Base-by-base conservation (phyloP, 495 filamentous ascomycete genomes). In the Penicillium soppii region DNA sequence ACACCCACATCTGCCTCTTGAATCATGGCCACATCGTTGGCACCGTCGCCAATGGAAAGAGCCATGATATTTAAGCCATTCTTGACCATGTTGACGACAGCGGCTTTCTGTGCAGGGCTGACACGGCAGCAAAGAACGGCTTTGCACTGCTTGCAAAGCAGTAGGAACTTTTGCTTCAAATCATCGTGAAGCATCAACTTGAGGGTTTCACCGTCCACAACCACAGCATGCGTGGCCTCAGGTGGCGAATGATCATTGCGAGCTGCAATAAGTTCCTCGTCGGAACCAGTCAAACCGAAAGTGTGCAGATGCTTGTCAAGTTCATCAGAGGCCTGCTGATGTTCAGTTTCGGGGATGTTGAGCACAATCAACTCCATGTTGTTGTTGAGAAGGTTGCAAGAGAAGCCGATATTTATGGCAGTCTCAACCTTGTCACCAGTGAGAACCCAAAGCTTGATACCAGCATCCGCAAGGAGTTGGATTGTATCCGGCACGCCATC, bases 11-110 rank as follows among this genome's bases (percentile, higher is more conserved):
- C 91, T 4, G 95, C 95, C 70, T 97, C 92, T 70, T 99, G 95
- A 65, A 99, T 99, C 95, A 99, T 99, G 30, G 95, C 95, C 53
- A 97, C 95, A 71, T 99, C 95, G 70, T 97, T 99, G 52, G 95
- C 95, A 64, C 94, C 95, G 70, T 99, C 95, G 51, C 95, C 95
- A 44, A 99, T 88, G 1, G 92, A 91, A 36, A 99, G 80, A 6
- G 94, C 96, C 86, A 99, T 95, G 67, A 97, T 92, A 68, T 97
- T 90, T 30, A 99, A 77, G 23, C 95, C 92, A 49, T 80, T 79
- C 72, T 96, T 96, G 41, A 99, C 91, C 88, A 99, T 89, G 51
- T 84, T 78, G 32, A 97, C 95, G 23, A 99, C 95, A n/a, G 94
- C 88, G 21, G 95, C 95, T 66, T 99, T 99, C 65, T 99, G 95